Evolutionary conservation across 1,284 basidiomycete species (phyloP).

Genomic region (Veloboletus limbatus): DNA sequence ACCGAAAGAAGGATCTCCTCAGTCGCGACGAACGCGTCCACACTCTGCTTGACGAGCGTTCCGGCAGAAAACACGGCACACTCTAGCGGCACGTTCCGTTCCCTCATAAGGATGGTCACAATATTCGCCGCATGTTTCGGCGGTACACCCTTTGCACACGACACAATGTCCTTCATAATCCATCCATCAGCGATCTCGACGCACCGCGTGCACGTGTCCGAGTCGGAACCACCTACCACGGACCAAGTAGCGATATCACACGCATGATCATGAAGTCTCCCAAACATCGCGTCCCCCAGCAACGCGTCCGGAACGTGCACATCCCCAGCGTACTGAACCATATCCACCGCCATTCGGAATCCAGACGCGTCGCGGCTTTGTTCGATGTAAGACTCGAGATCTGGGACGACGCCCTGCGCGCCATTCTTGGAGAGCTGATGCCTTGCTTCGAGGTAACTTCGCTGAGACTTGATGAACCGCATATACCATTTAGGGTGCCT

Average conservation of each 20-base stretch:
- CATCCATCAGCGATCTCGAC: conserved; percentile 1
- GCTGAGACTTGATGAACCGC: conserved; percentile 37
- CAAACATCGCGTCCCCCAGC: conserved; percentile 24
- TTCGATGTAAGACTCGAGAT: conserved; percentile 46
- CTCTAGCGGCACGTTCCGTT: conserved; percentile 25
- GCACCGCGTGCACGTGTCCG: not conserved
- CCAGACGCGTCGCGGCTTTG: conserved; percentile 49
- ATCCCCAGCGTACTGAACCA: conserved; percentile 54
- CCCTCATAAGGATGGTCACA: conserved; percentile 27
- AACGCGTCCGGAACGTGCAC: conserved; percentile 39
- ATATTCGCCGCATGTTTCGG: conserved; percentile 15
- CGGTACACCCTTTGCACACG: conserved; percentile 26
- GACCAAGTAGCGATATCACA: conserved; percentile 32
- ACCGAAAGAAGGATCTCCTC: conserved; percentile 21
- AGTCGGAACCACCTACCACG: conserved; percentile 20
- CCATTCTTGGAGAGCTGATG: conserved; percentile 3
- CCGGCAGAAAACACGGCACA: conserved; percentile 24
- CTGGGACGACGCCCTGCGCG: conserved; percentile 31
- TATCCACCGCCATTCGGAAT: conserved; percentile 47
- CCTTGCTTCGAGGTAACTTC: conserved; percentile 28
- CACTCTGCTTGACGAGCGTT: conserved; percentile 26
- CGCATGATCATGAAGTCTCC: conserved; percentile 21
- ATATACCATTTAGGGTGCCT: conserved; percentile 27
- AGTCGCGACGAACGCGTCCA: conserved; percentile 28
- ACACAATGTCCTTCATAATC: conserved; percentile 28